Conservation (phyloP, 1,284 basidiomycete species). For the Fomitiporia mediterranea region DNA sequence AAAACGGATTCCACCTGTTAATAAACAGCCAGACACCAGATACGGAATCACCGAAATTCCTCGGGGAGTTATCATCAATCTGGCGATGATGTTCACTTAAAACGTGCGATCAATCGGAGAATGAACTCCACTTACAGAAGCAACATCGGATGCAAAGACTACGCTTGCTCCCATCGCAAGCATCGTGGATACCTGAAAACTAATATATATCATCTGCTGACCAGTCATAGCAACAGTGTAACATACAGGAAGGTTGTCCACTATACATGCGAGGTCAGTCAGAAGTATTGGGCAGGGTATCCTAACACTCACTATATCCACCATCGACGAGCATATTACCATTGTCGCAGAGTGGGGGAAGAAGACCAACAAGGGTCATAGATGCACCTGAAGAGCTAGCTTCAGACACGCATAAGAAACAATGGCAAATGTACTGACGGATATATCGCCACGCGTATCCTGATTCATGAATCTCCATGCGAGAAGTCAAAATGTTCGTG, state of each 20-base stretch:
- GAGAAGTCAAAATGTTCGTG: conserved; percentile 96
- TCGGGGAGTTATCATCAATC: conserved; percentile 93
- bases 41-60: conserved; percentile 92
- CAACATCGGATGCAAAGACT: conserved; percentile 96
- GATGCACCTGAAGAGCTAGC: conserved; percentile 66
- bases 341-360: conserved; percentile 94
- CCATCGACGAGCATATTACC: conserved; percentile 94
- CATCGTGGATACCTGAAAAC: conserved; percentile 78
- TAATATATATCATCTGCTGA: conserved; percentile 11
- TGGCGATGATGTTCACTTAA: conserved; percentile 27
- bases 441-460: conserved; percentile 93
- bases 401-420: conserved; percentile 22
- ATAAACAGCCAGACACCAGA: conserved; percentile 97
- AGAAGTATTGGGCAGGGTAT: neutral
- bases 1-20: conserved; percentile 92
- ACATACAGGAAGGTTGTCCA: conserved; percentile 86
- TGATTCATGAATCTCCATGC: conserved; percentile 96
- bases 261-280: conserved; percentile 33
- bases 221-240: neutral
- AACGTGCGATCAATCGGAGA: neutral
- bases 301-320: conserved; percentile 68
- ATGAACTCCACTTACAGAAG: conserved; percentile 54
- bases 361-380: conserved; percentile 94
- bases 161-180: conserved; percentile 86
- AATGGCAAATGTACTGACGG: conserved; percentile 42